A percentile compares a stretch with the other conserved stretches of the same genome.
These are phyloP conservation scores for Hanseniaspora singularis DNA, from an alignment of 805 yeast genomes.

Conservation along the genomic window DNA sequence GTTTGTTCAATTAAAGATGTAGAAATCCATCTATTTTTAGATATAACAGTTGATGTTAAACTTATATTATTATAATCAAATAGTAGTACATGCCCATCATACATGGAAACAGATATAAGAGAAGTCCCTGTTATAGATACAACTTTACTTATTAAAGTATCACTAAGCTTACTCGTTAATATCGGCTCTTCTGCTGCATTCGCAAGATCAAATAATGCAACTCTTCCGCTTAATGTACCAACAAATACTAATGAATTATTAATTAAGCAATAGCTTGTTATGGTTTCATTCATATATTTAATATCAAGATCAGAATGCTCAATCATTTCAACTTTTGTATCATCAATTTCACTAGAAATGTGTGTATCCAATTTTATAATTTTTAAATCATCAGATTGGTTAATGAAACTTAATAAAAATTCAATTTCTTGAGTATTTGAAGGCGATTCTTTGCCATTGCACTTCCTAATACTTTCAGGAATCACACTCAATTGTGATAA, in stretches of 20 bases:
- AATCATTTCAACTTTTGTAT: neutral
- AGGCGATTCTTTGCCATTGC: neutral
- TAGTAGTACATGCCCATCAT: slow-evolving; percentile 34
- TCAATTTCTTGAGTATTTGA: neutral
- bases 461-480: neutral
- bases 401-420: neutral
- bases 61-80: slow-evolving; percentile 30
- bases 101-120: slow-evolving; percentile 29
- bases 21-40: slow-evolving; percentile 27
- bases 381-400: neutral
- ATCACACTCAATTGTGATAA: neutral
- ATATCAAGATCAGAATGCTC: neutral
- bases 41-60: slow-evolving; percentile 24
- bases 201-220: slow-evolving; percentile 16
- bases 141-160: neutral
- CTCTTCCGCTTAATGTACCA: slow-evolving; percentile 46
- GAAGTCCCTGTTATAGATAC: slow-evolving; percentile 20
- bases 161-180: slow-evolving; percentile 28
- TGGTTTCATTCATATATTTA: neutral
- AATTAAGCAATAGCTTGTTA: neutral
- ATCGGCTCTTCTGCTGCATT: slow-evolving; percentile 20
- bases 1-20: slow-evolving; percentile 22
- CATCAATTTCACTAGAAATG: neutral
- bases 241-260: slow-evolving; percentile 35
- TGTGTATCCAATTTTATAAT: neutral